Evolutionary conservation across 2,329 filamentous ascomycete species (phyloP), one percentile per base, ranked within the genome.

Genomic region (Alternaria arborescens): DNA sequence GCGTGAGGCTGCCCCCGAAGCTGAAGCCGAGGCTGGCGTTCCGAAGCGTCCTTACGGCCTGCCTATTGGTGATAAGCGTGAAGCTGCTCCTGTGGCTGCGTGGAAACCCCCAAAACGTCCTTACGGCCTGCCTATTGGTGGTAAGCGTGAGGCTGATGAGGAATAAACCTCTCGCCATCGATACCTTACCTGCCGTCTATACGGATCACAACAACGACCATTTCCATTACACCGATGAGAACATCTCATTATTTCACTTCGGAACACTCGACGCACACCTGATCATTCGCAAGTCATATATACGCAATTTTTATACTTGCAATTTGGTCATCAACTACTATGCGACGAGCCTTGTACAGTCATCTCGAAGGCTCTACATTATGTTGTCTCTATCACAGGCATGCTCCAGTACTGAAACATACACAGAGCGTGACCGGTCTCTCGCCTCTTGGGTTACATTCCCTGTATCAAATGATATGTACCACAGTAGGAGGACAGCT

Each of bases 1-100:
- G 64, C 77, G 78, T 44, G 71, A 74, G 8, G 78, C 77, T 36
- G 70, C 71, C 5, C n/a, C 36, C n/a, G 70, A 72, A 8, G 34
- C 34, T n/a, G 34, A 38, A 14, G 34, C 34, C 14, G 34, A 38
- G 11, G 74, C 77, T 18, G 67, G 74, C 22, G 22, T 18, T 0
- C 24, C 32, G n/a, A 20, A 36, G 32, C 52, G 65, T 24, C 62
- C 58, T 1, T 48, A 30, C 6, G 61, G 64, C 2, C 14, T 53
- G 10, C 38, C 57, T 11, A n/a, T 54, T 5, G 36, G 36, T 5
- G 59, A 50, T 42, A 70, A 71, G 47, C 73, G 74, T 26, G 64
- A 73, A 44, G 69, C 76, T 22, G 59, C 24, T 26, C 24, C 61
- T 16, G 51, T 11, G 28, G 28, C 28, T 30, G 28, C 10, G 4